Evolutionary conservation across 2,329 filamentous ascomycete species (phyloP), one percentile per base, ranked within the genome.

Genomic region (Nannizziopsis arthrosporioides): DNA sequence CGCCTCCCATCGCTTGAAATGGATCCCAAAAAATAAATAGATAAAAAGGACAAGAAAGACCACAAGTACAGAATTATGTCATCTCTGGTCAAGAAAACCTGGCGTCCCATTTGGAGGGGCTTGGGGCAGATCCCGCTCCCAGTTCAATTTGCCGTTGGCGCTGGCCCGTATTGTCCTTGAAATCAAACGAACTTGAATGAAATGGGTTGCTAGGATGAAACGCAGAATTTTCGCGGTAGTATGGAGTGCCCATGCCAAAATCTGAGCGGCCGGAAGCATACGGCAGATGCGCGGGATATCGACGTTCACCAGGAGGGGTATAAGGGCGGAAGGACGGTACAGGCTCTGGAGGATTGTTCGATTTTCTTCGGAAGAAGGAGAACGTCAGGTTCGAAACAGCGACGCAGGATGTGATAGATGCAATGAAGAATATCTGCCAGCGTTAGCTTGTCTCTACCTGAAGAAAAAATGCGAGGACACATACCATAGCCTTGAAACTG

Each of bases 401-500:
- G 44, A 80, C 72, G 55, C 73, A 72, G 41, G 61, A 75, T 47
- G 72, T 73, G 40, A 61, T 61, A 2, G 56, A 61, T 10, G 60
- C 56, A 10, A 66, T 58, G 51, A 65, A 68, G 51, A 67, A 69
- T 15, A 63, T 50, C 65, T 69, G 53, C 30, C 9, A 44, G 17
- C 7, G 39, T n/a, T 14, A 45, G 36, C 27, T 17, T 14, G 34
- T 6, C 30, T 14, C 39, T 19, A 27, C 2, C 19, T 17, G 3
- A 12, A 10, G 10, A 35, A 17, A 17, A 22, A 27, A 11, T 6
- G 34, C 1, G 34, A 32, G 1, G 37, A 31, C 22, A 64, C 69
- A 53, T 72, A 80, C 78, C 73, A 85, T 81, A 9, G 80, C 77
- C 66, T 95, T 95, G 66, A 86, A 83, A 54, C 84, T 87, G 65